These are phyloP conservation scores for Venturia carpophila DNA, from an alignment of 2,329 filamentous ascomycete genomes.

Conservation along the genomic window DNA sequence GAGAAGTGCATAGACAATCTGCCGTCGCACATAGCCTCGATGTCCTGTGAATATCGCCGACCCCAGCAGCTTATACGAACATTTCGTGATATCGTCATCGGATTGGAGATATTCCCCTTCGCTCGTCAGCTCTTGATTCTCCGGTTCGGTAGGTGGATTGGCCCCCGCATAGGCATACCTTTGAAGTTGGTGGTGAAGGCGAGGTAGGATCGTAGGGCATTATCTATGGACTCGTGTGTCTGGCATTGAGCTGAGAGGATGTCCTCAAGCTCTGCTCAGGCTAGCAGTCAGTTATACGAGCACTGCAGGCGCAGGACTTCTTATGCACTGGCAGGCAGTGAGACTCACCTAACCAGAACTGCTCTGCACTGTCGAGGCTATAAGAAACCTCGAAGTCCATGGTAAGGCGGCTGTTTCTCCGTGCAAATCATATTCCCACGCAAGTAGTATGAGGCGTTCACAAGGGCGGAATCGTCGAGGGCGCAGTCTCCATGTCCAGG, in stretches of 20 bases:
- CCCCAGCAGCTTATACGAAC: conserved; percentile 68
- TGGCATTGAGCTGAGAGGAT: conserved; percentile 54
- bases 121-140: conserved; percentile 21
- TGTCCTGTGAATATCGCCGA: conserved; percentile 68
- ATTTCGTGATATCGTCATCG: conserved; percentile 72
- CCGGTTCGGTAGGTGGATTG: conserved; percentile 7
- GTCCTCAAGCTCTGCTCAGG: conserved; percentile 53
- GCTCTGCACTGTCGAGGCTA: conserved; percentile 68
- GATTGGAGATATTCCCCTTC: conserved; percentile 62
- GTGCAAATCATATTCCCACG: conserved; percentile 11
- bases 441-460: not conserved
- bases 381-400: conserved; percentile 64
- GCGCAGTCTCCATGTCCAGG: not conserved
- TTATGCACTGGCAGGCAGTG: not conserved
- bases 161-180: conserved; percentile 34
- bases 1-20: conserved; percentile 85
- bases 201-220: conserved; percentile 77
- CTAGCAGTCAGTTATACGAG: not conserved
- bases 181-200: conserved; percentile 67
- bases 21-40: conserved; percentile 78
- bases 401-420: conserved; percentile 4
- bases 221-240: conserved; percentile 65
- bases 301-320: conserved; percentile 18
- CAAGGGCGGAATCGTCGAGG: not conserved
- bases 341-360: conserved; percentile 77